Base-by-base conservation (phyloP, 176 grass and related monocot species). In the Zoysia japonica region DNA sequence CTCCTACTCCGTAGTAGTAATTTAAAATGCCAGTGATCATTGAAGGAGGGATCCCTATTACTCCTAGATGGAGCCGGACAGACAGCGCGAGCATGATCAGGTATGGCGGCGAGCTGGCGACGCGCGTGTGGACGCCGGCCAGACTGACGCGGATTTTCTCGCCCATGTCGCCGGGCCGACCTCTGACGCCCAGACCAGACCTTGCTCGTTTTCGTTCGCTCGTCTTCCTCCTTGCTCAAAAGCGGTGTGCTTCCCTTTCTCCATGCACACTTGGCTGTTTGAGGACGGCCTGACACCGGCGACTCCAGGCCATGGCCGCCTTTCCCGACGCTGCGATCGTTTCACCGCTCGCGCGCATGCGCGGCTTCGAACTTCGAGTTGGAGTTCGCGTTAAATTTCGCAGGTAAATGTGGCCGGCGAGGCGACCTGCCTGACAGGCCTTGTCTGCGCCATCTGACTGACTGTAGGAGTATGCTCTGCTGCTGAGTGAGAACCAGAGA, bases 151-250 rank as follows among this genome's bases (percentile, higher is more conserved):
- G 28, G 9, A 19, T 78, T 51, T 77, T 75, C 36, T 44, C 11
- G 72, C 51, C 65, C 82, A 70, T 48, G 13, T 53, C 10, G 54
- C 12, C 36, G 44, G 46, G 17, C 73, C 82, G 50, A 51, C 72
- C 15, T 11, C 37, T 77, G 82, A 71, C 54, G 8, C 1, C 40
- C 28, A 28, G 28, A 28, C 28, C 28, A 28, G 8, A 1, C 40
- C 66, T 67, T 78, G 79, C 76, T 65, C 39, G 28, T 41, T 66
- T 72, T 35, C 67, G 73, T 49, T 64, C 17, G 78, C 50, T 50
- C 67, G 59, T 19, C 39, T 45, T 3, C 44, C 44, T 19, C 44
- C 5, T 45, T 2, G 66, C 72, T 44, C 5, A 67, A 72, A 87
- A 83, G 73, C 6, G 41, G 74, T n/a, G n/a, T 11, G 15, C 72